These are phyloP conservation scores for Globisporangium cystogenes DNA, from an alignment of 352 stramenopile genomes.

Conservation along the genomic window DNA sequence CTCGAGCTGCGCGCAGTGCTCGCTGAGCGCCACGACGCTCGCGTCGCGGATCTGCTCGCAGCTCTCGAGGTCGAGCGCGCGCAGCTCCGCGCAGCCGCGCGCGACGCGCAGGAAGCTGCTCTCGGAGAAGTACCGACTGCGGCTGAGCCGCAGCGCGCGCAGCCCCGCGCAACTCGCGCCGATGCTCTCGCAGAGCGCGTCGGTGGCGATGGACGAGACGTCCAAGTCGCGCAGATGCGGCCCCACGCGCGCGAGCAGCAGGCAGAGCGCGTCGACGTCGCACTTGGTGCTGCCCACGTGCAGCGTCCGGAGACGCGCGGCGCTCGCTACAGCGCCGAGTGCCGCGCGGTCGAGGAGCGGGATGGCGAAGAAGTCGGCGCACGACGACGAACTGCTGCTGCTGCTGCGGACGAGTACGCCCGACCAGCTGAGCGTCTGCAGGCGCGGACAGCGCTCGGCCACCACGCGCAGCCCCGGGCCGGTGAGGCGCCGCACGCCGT, in stretches of 20 bases:
- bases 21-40: slow-evolving; percentile 25
- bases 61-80: slow-evolving; percentile 55
- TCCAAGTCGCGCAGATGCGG: slow-evolving; percentile 42
- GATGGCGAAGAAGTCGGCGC: slow-evolving; percentile 57
- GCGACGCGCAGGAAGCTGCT: slow-evolving; percentile 46
- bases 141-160: slow-evolving; percentile 45
- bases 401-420: slow-evolving; percentile 54
- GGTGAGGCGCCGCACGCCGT: slow-evolving; percentile 51
- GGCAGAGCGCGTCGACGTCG: slow-evolving; percentile 36
- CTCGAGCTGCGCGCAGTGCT: slow-evolving; percentile 35
- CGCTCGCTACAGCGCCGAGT: slow-evolving; percentile 17
- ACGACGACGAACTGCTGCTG: too few species aligned
- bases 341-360: slow-evolving; percentile 32
- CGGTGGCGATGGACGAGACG: slow-evolving; percentile 52
- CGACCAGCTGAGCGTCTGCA: slow-evolving; percentile 40
- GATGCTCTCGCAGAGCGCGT: slow-evolving; percentile 47
- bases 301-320: slow-evolving; percentile 28
- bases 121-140: slow-evolving; percentile 68
- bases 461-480: slow-evolving; percentile 21
- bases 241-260: slow-evolving; percentile 12
- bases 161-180: slow-evolving; percentile 26
- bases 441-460: slow-evolving; percentile 23
- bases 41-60: slow-evolving; percentile 66
- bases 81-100: slow-evolving; percentile 24
- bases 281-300: slow-evolving; percentile 55